phyloP scores from a whole-genome alignment of 73 alveolate species.

The Paramecium primaurelia region DNA sequence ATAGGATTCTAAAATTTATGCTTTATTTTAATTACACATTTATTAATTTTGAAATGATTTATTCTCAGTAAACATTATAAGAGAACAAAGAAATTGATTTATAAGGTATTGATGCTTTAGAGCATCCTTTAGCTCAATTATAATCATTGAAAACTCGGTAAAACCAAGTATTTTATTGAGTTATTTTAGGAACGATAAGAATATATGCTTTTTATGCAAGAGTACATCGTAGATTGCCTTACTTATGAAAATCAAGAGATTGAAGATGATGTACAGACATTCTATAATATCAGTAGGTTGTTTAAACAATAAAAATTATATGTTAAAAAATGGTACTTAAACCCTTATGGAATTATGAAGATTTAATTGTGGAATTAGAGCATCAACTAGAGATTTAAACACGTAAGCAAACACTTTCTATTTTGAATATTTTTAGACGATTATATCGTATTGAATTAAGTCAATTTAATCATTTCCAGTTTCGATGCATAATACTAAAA shows the following conservation, averaged over 20 bases:
- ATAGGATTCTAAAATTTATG: not conserved
- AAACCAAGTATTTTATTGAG: not conserved
- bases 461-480: not conserved
- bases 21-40: not conserved
- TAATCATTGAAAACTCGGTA: not conserved
- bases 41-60: conserved; percentile 21
- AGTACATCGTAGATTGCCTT: not conserved
- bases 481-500: not conserved
- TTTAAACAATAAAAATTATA: not conserved
- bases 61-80: not conserved
- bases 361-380: not conserved
- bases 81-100: not conserved
- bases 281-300: not conserved
- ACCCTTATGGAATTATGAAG: not conserved
- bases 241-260: not conserved
- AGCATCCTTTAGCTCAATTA: not conserved
- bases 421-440: conserved; percentile 21
- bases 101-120: not conserved
- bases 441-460: not conserved
- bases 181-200: not conserved
- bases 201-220: not conserved
- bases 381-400: not conserved
- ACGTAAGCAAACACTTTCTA: not conserved
- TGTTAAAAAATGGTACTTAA: not conserved
- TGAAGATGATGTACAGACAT: not conserved